Base-by-base conservation (phyloP, 495 filamentous ascomycete genomes). In the Aspergillus biplanus region DNA sequence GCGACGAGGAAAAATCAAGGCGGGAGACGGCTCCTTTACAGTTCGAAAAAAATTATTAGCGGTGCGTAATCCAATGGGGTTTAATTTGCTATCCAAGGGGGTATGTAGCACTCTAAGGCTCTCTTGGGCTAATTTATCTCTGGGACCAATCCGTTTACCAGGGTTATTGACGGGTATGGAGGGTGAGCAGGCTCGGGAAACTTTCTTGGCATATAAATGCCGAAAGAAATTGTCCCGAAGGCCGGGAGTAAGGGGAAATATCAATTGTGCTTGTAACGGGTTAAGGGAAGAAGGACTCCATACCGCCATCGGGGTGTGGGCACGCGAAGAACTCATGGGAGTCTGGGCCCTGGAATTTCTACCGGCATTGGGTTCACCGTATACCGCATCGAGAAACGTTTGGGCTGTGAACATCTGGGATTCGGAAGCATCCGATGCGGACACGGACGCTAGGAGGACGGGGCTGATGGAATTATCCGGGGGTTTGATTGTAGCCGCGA, bases 381-480 rank as follows among this genome's bases (percentile, higher is more conserved):
- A 96, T 18, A 93, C 84, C 13, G 80, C 87, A 60, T 97, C 93
- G 56, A 97, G 83, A 73, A 96, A 97, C 12, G 82, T 75, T 1
- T 87, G 80, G 7, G 93, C 92, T 3, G 90, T 80, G 63, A 90
- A 85, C n/a, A 99, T 77, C 58, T 90, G 84, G 18, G 90, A 90
- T 74, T 99, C 95, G 4, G 92, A 93, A 4, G 88, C 76, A 72
- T 98, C 95, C 15, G 89, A 86, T 4, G 88, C 84, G 46, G 82
- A 82, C 31, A 97, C 82, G 15, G 92, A 91, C 4, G 88, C 79
- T 58, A 92, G 85, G 52, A 91, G 80, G 15, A 83, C 77, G 9
- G 86, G 83, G 18, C 81, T 82, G 31, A 85, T 84, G 32, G 78
- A 80, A 49, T 78, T 81, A 59, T 90, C 85, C 7, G 81, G 74